phyloP scores from a whole-genome alignment of 2,329 filamentous ascomycete genomes.

The Colletotrichum australisinense region DNA sequence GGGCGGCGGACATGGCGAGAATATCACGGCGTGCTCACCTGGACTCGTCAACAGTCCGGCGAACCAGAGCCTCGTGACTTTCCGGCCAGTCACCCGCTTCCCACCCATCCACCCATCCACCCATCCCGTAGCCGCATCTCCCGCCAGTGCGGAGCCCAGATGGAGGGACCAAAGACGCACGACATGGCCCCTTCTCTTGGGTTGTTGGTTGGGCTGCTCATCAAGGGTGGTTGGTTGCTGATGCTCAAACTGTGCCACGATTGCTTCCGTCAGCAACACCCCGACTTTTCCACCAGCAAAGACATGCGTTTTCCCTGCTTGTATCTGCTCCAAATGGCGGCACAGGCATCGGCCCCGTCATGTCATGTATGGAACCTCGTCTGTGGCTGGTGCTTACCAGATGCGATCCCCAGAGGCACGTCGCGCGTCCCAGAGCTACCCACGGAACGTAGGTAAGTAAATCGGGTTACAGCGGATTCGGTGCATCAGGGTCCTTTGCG shows the following conservation, averaged over 20 bases:
- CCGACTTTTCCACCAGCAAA: conserved; percentile 10
- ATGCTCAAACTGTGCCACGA: background rate
- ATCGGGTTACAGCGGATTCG: conserved; percentile 16
- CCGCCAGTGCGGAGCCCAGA: conserved; percentile 17
- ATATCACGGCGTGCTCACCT: conserved; percentile 23
- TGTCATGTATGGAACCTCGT: background rate
- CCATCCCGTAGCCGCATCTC: conserved; percentile 11
- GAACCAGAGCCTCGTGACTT: conserved; percentile 24
- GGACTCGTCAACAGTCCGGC: conserved; percentile 20
- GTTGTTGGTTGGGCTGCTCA: background rate
- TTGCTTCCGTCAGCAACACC: background rate
- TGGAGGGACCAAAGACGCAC: conserved; percentile 6
- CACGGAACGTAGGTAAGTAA: background rate
- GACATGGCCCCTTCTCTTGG: background rate
- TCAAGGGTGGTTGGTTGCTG: background rate
- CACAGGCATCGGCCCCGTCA: background rate
- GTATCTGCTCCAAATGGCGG: conserved; percentile 2
- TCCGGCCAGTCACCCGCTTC: conserved; percentile 13
- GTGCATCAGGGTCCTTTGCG: conserved; percentile 33
- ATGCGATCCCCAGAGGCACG: conserved; percentile 5
- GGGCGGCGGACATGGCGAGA: conserved; percentile 18
- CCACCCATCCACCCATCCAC: background rate
- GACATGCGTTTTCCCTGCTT: background rate
- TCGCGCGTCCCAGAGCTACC: background rate
- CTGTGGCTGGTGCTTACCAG: conserved; percentile 27